Base-by-base conservation (phyloP, 1,139 yeast genomes). In the Candida sanyaensis region DNA sequence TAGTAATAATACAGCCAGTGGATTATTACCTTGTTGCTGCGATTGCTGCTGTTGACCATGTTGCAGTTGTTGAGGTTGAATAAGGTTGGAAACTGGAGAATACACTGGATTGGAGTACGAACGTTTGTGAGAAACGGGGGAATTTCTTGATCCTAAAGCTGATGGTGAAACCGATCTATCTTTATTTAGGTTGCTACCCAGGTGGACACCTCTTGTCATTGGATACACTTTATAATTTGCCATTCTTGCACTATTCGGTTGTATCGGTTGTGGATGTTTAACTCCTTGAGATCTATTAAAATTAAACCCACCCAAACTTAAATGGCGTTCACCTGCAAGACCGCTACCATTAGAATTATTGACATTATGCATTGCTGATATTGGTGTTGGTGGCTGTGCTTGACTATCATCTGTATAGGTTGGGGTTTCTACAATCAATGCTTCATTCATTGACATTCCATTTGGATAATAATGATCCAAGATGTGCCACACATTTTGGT, bases 381-480 rank as follows among this genome's bases (percentile, higher is more conserved):
- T 6, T 29, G 43, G 33, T 12, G 43, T 33, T 28, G 48, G 21
- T 12, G 48, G 37, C 31, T 48, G 43, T n/a, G 24, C 28, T 26
- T 41, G 43, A 12, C n/a, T 28, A 10, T 41, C 34, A 21, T 29
- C 29, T 23, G 27, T 6, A 23, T 13, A 41, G 6, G 37, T 41
- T 13, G 39, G 34, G 3, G 71, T 65, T 26, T 80, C 86, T 10
- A 87, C 75, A 1, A 86, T 61, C 21, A 88, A 72, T 0, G 96
- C 88, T 50, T 87, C 91, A 21, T 69, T 67, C 78, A 86, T 80
- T 2, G 65, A 53, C 92, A 87, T 88, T 0, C 92, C 92, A 13
- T 71, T 63, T 0, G 93, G 91, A 59, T 71, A 88, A 57, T 78
- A 77, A 29, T 69, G 69, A 50, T 86, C 91, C 17, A 88, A 57